phyloP scores from a whole-genome alignment of 2,329 filamentous ascomycete genomes.

The Fusarium acutatum region DNA sequence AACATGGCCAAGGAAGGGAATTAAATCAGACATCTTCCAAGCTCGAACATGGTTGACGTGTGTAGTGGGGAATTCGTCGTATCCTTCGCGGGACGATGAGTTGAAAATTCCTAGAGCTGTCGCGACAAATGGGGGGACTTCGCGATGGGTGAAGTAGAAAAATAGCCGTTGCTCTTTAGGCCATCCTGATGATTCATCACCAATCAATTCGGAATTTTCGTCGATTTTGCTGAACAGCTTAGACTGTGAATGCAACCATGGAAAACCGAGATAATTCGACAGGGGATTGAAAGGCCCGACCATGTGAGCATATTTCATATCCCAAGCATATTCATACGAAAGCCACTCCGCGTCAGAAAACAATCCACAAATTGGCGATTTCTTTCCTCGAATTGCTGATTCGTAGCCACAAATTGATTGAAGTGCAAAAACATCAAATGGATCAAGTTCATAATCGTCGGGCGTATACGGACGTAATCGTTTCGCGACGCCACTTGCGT shows the following conservation, averaged over 20 bases:
- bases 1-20: conserved; percentile 35
- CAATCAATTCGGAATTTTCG: neutral
- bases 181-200: conserved; percentile 19
- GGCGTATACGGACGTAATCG: conserved; percentile 31
- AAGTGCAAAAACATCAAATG: conserved; percentile 35
- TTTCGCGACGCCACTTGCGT: conserved; percentile 20
- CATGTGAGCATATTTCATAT: conserved; percentile 40
- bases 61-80: conserved; percentile 33
- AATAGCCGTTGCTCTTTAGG: conserved; percentile 30
- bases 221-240: conserved; percentile 21
- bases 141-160: conserved; percentile 37
- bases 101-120: conserved; percentile 37
- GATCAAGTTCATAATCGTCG: conserved; percentile 23
- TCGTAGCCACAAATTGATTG: conserved; percentile 39
- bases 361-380: conserved; percentile 22
- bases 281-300: conserved; percentile 35
- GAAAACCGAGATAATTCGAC: conserved; percentile 33
- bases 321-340: conserved; percentile 39
- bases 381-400: conserved; percentile 28
- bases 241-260: conserved; percentile 31
- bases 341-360: conserved; percentile 38
- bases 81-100: conserved; percentile 27
- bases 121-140: conserved; percentile 36
- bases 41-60: conserved; percentile 36
- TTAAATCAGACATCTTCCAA: conserved; percentile 39